Percentiles rank a stretch among this genome's conserved stretches.
Conservation (phyloP, 495 filamentous ascomycete genomes). For the Podospora bellae-mahoneyi region DNA sequence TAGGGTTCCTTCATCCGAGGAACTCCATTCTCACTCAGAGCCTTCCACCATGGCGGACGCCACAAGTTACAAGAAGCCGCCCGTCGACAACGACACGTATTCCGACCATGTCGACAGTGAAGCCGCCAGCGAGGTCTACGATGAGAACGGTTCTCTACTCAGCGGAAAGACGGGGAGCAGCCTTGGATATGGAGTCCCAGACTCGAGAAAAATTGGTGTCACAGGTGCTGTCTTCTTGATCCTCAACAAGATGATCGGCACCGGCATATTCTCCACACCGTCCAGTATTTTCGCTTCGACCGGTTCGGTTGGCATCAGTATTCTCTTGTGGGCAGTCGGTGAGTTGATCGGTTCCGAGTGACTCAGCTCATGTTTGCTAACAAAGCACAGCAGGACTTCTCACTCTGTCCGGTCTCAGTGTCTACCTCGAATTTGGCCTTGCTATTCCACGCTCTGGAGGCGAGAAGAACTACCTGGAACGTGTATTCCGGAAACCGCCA, state of each 20-base stretch:
- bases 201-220: constrained; percentile 50
- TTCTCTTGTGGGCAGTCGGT: constrained; percentile 43
- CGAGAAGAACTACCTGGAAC: constrained; percentile 61
- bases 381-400: constrained; percentile 17
- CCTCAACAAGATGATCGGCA: constrained; percentile 58
- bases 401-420: constrained; percentile 26
- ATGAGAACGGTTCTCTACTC: constrained; percentile 11
- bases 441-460: constrained; percentile 51
- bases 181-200: constrained; percentile 31
- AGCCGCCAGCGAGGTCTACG: constrained; percentile 16
- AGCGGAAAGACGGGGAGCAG: neutral
- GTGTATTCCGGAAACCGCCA: constrained; percentile 57
- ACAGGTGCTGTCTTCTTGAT: constrained; percentile 53
- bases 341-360: neutral
- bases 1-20: neutral
- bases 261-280: constrained; percentile 48
- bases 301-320: constrained; percentile 40
- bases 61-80: constrained; percentile 6
- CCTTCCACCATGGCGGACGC: constrained; percentile 9
- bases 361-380: neutral
- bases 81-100: neutral
- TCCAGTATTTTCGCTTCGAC: constrained; percentile 44
- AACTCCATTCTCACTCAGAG: neutral
- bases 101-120: constrained; percentile 14
- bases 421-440: constrained; percentile 44